phyloP scores from a whole-genome alignment of 108 stramenopile genomes.

The Stephanodiscus triporus region DNA sequence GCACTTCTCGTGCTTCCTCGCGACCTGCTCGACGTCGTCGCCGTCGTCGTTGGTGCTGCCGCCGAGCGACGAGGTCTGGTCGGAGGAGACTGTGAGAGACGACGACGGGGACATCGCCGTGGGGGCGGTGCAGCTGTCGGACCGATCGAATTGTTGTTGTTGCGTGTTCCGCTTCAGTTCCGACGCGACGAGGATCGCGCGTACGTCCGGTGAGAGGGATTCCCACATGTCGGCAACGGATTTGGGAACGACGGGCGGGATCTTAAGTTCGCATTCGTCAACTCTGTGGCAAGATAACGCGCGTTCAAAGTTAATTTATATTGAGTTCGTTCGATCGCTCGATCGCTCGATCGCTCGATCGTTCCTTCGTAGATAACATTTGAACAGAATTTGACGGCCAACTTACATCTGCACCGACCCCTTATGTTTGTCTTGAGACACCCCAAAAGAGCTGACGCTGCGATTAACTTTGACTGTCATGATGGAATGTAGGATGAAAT shows the following conservation, averaged over 20 bases:
- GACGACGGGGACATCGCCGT: slow-evolving; percentile 50
- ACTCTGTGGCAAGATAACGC: slow-evolving; percentile 34
- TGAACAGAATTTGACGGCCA: background rate
- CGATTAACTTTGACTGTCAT: slow-evolving; percentile 79
- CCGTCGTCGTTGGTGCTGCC: slow-evolving; percentile 31
- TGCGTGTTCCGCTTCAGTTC: slow-evolving; percentile 52
- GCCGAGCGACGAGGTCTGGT: slow-evolving; percentile 49
- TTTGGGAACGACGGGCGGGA: slow-evolving; percentile 53
- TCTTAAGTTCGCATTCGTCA: slow-evolving; percentile 34
- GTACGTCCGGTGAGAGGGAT: slow-evolving; percentile 64
- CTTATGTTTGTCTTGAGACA: slow-evolving; percentile 8
- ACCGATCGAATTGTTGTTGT: slow-evolving; percentile 15
- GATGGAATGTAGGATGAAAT: slow-evolving; percentile 1
- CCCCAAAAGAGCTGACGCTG: slow-evolving; percentile 64
- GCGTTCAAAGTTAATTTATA: background rate
- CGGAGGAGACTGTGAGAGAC: slow-evolving; percentile 21
- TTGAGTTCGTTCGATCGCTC: background rate
- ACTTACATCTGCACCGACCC: slow-evolving; percentile 21
- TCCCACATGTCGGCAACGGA: slow-evolving; percentile 78
- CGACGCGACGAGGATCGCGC: slow-evolving; percentile 63
- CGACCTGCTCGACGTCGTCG: slow-evolving; percentile 4
- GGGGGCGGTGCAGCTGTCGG: slow-evolving; percentile 30
- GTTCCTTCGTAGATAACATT: background rate
- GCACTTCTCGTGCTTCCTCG: slow-evolving; percentile 55
- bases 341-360: background rate